These are phyloP conservation scores for Ophiostoma ips DNA, from an alignment of 2,329 filamentous ascomycete genomes.

Conservation along the genomic window DNA sequence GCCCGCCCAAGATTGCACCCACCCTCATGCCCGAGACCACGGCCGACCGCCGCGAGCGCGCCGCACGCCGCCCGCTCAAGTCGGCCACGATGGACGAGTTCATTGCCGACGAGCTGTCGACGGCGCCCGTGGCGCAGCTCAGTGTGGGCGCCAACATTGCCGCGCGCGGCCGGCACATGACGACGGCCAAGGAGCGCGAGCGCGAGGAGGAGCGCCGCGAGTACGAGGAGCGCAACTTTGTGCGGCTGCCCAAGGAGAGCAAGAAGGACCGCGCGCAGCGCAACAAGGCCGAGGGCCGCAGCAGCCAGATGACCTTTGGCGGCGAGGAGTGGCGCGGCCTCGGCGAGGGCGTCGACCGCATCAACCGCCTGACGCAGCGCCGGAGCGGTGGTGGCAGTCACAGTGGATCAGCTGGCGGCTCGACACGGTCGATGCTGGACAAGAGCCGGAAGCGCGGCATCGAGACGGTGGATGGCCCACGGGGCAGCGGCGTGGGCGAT, in stretches of 20 bases:
- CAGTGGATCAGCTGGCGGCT: conserved; percentile 34
- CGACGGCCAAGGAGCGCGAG: conserved; percentile 61
- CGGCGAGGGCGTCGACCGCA: conserved; percentile 73
- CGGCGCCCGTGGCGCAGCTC: conserved; percentile 68
- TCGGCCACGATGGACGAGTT: conserved; percentile 89
- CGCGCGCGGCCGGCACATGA: conserved; percentile 62
- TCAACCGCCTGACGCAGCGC: conserved; percentile 65
- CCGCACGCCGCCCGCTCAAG: conserved; percentile 48
- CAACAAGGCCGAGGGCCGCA: conserved; percentile 34
- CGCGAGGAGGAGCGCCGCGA: conserved; percentile 65
- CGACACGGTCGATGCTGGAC: conserved; percentile 51
- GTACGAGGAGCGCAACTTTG: conserved; percentile 90
- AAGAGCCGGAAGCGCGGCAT: conserved; percentile 72
- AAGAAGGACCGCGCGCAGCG: conserved; percentile 74
- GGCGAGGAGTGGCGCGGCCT: conserved; percentile 89
- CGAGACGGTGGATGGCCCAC: conserved; percentile 54
- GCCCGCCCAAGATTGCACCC: conserved; percentile 75
- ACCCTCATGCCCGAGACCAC: conserved; percentile 70
- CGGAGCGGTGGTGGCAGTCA: conserved; percentile 47
- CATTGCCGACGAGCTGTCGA: conserved; percentile 68
- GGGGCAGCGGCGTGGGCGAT: conserved; percentile 37
- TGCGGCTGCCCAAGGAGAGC: conserved; percentile 68
- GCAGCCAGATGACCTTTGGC: conserved; percentile 54
- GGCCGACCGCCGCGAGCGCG: conserved; percentile 47
- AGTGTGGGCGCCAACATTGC: conserved; percentile 86